Conservation (phyloP, 1,284 basidiomycete species). For the Abortiporus biennis region DNA sequence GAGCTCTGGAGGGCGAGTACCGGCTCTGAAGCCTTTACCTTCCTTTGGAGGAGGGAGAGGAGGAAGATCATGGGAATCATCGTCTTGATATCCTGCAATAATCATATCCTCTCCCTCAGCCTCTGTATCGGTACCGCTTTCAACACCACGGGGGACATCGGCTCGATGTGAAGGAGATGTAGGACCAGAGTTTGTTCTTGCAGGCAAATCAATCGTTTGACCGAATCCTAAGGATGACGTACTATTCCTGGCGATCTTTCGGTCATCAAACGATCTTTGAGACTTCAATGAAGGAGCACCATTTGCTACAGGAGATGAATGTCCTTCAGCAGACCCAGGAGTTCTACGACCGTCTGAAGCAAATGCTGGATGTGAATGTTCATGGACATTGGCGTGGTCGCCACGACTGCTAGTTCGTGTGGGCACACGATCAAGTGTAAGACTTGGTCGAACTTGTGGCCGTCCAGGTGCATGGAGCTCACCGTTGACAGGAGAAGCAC, state of each 20-base stretch:
- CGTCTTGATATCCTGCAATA: conserved; percentile 9
- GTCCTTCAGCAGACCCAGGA: conserved; percentile 10
- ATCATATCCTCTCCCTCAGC: conserved; percentile 37
- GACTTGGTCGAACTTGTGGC: conserved; percentile 16
- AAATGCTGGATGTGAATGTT: conserved; percentile 7
- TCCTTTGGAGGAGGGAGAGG: conserved; percentile 53
- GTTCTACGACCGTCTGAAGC: conserved; percentile 13
- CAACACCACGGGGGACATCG: conserved; percentile 65
- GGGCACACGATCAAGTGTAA: conserved; percentile 21
- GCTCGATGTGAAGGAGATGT: conserved; percentile 52
- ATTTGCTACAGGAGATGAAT: conserved; percentile 15
- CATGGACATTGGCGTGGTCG: conserved; percentile 13
- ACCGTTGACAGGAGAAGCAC: conserved; percentile 9
- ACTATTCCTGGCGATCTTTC: conserved; percentile 16
- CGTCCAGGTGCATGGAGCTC: conserved; percentile 7
- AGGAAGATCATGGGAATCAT: conserved; percentile 25
- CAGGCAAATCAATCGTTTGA: conserved; percentile 9
- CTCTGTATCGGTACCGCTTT: conserved; percentile 70
- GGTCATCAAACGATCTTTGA: conserved; percentile 20
- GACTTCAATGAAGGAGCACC: conserved; percentile 14
- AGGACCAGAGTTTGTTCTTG: conserved; percentile 33
- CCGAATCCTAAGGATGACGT: conserved; percentile 14
- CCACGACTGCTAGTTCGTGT: conserved; percentile 19
- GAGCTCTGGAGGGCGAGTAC: conserved; percentile 15
- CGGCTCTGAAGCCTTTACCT: conserved; percentile 10